Evolutionary conservation across 2,329 filamentous ascomycete species (phyloP), one percentile per base, ranked within the genome.

Genomic region (Alternaria burnsii): DNA sequence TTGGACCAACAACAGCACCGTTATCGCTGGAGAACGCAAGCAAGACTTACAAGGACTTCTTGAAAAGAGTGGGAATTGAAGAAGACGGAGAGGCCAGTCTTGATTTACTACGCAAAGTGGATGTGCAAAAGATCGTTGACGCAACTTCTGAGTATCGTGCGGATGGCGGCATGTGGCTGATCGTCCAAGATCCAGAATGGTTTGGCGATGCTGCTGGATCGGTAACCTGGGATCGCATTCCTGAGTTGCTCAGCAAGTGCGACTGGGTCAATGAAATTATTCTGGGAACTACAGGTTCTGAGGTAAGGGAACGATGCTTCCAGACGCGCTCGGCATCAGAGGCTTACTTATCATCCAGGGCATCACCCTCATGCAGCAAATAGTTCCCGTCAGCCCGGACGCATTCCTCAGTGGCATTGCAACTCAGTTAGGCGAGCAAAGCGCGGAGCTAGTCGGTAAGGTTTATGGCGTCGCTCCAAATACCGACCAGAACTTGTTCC

Each of bases 271-370:
- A 80, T 30, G 75, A 77, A 18, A 61, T 84, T 11, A 65, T 84
- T 11, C 74, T 85, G 16, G 83, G 83, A 1, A 78, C 81, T 62
- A 80, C 80, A 24, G 73, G 79, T 46, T 78, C 80, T 58, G 82
- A 84, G 72, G 80, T 80, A 72, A 36, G 52, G 20, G 56, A 71
- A 22, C 4, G 12, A 22, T 52, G 20, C 18, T 7, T 12, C 8
- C 3, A 14, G 3, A 12, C 71, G 40, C 7, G 10, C 20, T 11
- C 30, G 40, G 7, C 5, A 2, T 16, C 8, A 20, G 18, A 26
- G 16, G 4, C 42, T 58, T 18, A 53, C 18, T 11, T 5, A 20
- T 3, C n/a, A 11, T 11, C 16, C 28, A 65, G 52, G 63, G 65
- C 5, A 56, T 54, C 0, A 53, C 24, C 0, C 41, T 51, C 24